Percentiles rank a stretch among this genome's conserved stretches.
Conservation (phyloP, 148 eudicot genomes). For the Rhododendron williamsianum region DNA sequence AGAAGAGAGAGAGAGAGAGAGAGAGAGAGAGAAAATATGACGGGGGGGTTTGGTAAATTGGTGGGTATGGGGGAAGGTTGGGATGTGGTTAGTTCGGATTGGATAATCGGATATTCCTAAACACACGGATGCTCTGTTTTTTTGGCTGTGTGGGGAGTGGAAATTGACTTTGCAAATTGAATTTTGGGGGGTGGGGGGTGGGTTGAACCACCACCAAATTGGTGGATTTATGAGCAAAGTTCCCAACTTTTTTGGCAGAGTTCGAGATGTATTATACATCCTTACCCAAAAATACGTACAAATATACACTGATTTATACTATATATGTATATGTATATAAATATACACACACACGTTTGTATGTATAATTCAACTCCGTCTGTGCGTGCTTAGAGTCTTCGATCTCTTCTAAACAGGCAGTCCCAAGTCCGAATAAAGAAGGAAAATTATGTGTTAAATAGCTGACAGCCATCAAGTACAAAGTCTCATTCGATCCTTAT, state of each 20-base stretch:
- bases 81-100: slow-evolving; percentile 16
- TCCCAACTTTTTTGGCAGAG: slow-evolving; percentile 11
- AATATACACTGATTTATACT: too few relatives aligned
- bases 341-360: too few relatives aligned
- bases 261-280: background rate
- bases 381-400: too few relatives aligned
- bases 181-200: slow-evolving; percentile 5
- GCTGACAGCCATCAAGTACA: too few relatives aligned
- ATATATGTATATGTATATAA: too few relatives aligned
- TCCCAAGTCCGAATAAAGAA: too few relatives aligned
- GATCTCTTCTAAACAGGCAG: too few relatives aligned
- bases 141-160: slow-evolving; percentile 1
- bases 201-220: slow-evolving; percentile 29
- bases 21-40: background rate
- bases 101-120: slow-evolving; percentile 9
- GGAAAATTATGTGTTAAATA: too few relatives aligned
- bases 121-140: slow-evolving; percentile 2
- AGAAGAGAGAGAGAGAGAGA: background rate
- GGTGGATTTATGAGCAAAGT: background rate
- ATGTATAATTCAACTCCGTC: too few relatives aligned
- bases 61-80: slow-evolving; percentile 3
- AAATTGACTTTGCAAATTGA: slow-evolving; percentile 12
- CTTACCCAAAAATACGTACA: background rate
- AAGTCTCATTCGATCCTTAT: too few relatives aligned
- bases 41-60: background rate